Base-by-base conservation (phyloP, 192 early-diverging fungal genomes). In the Backusella tarrabulga region DNA sequence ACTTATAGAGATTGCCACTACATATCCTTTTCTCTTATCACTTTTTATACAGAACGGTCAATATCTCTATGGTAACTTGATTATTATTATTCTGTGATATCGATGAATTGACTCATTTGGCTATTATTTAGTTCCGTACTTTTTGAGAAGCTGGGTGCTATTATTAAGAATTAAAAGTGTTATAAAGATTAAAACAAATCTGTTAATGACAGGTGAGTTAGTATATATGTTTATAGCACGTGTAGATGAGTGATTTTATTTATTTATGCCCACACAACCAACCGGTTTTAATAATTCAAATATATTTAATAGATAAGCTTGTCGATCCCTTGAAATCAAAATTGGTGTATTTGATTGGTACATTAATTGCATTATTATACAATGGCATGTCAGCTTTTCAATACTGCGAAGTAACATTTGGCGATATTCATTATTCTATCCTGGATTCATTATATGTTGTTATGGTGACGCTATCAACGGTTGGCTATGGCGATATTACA, bases 401-500 rank as follows among this genome's bases (percentile, higher is more conserved):
- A 26, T 91, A 87, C 71, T 78, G 81, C 32, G 91, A 92, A 75
- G 81, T 84, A 9, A 82, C 82, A 72, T 89, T 90, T 77, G 81
- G 76, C 3, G 60, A 69, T 8, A 26, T 63, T 2, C 68, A 76
- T 32, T 73, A 76, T 38, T 63, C 75, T 21, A 52, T 77, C 32
- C 21, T 80, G 40, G 79, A 80, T 21, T 76, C 79, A 38, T n/a
- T 80, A 46, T 89, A 90, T 56, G 88, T 92, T 82, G 82, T 90
- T 23, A 81, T 91, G 42, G 89, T 91, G 71, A 90, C 89, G 0
- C 79, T 90, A 34, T 86, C 88, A 6, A 91, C 92, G 0, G 92
- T 93, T 8, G 90, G 92, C 14, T 91, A 91, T 69, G 92, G 90
- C 34, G 70, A 93, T 73, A 86, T 93, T 26, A 85, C 88, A 1